Conservation (phyloP, 2,329 filamentous ascomycete genomes). For the Cadophora gregata region DNA sequence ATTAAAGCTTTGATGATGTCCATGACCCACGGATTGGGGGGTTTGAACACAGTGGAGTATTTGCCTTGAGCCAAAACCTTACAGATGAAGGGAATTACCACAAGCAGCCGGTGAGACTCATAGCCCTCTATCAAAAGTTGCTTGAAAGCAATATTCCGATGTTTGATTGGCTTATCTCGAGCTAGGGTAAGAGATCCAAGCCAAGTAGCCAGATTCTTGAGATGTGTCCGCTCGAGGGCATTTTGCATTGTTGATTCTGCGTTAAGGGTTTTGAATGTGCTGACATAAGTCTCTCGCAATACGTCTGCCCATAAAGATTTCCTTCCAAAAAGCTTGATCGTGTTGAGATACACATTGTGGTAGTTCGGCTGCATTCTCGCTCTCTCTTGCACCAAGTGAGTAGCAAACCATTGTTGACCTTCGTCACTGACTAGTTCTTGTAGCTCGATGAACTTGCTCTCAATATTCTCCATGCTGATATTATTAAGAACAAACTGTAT, state of each 20-base stretch:
- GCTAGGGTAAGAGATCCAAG: constrained; percentile 91
- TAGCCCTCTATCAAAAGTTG: constrained; percentile 92
- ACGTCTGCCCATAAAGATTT: constrained; percentile 84
- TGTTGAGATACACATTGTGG: constrained; percentile 88
- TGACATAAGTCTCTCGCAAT: constrained; percentile 90
- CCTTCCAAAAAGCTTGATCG: constrained; percentile 83
- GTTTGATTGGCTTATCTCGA: constrained; percentile 92
- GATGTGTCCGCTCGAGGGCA: constrained; percentile 80
- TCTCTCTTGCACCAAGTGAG: constrained; percentile 92
- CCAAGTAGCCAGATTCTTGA: constrained; percentile 95
- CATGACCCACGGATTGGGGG: constrained; percentile 97
- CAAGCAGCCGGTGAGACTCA: constrained; percentile 86
- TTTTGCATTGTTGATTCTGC: constrained; percentile 86
- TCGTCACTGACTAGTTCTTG: constrained; percentile 77
- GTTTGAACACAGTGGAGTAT: constrained; percentile 86
- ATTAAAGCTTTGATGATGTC: constrained; percentile 91
- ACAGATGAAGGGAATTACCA: constrained; percentile 97
- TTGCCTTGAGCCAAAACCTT: constrained; percentile 89
- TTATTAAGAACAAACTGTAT: constrained; percentile 98
- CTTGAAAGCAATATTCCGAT: constrained; percentile 97
- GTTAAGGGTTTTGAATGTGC: constrained; percentile 86
- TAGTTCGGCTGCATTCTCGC: constrained; percentile 98
- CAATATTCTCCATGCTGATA: constrained; percentile 86
- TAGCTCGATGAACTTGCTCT: constrained; percentile 83
- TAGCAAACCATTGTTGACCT: constrained; percentile 96